phyloP scores from a whole-genome alignment of 2,329 filamentous ascomycete species.

The Cadophora luteo-olivacea region DNA sequence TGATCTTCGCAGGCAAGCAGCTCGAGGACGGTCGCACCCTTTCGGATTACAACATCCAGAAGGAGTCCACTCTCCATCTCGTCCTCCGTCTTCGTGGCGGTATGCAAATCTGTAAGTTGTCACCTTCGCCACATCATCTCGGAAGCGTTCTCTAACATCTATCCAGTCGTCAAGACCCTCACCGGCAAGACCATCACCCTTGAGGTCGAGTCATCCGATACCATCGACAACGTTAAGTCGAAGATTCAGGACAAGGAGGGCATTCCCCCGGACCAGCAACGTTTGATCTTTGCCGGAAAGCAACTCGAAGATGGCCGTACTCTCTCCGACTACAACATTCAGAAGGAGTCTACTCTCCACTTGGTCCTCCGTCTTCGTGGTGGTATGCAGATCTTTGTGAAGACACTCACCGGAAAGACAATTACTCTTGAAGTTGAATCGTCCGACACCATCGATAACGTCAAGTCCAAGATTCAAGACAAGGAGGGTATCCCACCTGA shows the following conservation, averaged over 20 bases:
- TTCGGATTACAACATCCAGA: conserved; percentile 94
- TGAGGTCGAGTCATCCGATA: conserved; percentile 99
- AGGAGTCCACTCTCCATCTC: conserved; percentile 85
- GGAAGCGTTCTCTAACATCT: conserved; percentile 54
- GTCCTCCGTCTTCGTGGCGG: conserved; percentile 89
- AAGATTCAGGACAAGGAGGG: conserved; percentile 96
- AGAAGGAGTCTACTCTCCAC: conserved; percentile 86
- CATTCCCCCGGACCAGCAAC: conserved; percentile 93
- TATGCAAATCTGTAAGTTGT: conserved; percentile 73
- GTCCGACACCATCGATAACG: conserved; percentile 74
- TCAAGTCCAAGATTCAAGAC: conserved; percentile 74
- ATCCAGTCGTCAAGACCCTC: conserved; percentile 74
- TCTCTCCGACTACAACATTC: conserved; percentile 94
- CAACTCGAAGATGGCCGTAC: conserved; percentile 93
- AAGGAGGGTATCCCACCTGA: conserved; percentile 76
- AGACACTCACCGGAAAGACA: conserved; percentile 73
- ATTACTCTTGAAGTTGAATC: conserved; percentile 73
- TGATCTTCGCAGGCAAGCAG: conserved; percentile 97
- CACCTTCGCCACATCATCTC: conserved; percentile 58
- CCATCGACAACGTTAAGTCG: conserved; percentile 96
- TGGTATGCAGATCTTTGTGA: conserved; percentile 80
- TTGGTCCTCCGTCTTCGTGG: conserved; percentile 81
- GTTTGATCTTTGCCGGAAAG: conserved; percentile 92
- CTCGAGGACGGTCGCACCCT: conserved; percentile 93
- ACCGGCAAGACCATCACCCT: conserved; percentile 98